phyloP scores from a whole-genome alignment of 257 asterid species.

The Fraxinus excelsior region DNA sequence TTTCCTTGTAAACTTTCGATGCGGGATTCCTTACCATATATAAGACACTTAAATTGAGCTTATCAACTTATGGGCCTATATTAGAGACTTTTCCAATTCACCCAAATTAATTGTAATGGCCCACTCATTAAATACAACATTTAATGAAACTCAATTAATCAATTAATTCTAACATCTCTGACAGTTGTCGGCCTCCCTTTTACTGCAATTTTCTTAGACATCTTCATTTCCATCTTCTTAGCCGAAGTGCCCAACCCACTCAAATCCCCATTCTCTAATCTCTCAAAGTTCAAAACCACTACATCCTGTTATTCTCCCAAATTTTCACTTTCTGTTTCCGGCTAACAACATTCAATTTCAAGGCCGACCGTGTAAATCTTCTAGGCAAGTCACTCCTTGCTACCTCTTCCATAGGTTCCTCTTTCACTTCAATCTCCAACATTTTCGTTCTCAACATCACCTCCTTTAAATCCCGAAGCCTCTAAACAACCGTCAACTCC shows the following conservation, averaged over 20 bases:
- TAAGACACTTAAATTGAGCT: no score
- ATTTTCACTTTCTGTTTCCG: conserved; percentile 38
- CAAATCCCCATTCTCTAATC: conserved; percentile 33
- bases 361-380: conserved; percentile 61
- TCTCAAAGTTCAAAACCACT: conserved; percentile 51
- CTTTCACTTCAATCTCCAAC: conserved; percentile 64
- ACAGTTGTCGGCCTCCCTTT: conserved; percentile 78
- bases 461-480: conserved; percentile 19
- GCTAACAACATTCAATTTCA: conserved; percentile 37
- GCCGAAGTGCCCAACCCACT: conserved; percentile 37
- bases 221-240: conserved; percentile 69
- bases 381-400: conserved; percentile 30
- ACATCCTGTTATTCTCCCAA: conserved; percentile 45
- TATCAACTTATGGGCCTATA: no score
- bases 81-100: no score
- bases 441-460: conserved; percentile 37
- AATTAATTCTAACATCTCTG: no score
- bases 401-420: conserved; percentile 34
- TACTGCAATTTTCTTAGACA: conserved; percentile 58
- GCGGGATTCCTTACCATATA: no score
- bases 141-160: no score
- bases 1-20: no score
- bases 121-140: no score
- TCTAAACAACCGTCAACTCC: conserved; percentile 23
- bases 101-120: no score